phyloP scores from a whole-genome alignment of 306 rosid genomes.

The Cicer bijugum region DNA sequence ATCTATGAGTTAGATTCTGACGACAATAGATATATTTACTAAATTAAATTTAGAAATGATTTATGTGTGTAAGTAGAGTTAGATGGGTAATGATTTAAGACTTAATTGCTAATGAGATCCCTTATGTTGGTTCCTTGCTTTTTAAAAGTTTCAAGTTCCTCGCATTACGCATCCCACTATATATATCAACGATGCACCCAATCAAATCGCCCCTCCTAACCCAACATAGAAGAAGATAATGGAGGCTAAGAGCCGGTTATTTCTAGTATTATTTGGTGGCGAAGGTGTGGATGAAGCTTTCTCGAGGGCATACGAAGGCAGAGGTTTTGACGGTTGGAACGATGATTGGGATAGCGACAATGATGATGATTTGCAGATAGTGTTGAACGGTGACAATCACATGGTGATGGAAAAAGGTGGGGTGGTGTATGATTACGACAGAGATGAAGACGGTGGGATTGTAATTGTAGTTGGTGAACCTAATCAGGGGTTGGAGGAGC shows the following conservation, averaged over 20 bases:
- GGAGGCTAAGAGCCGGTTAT: slow-evolving; percentile 68
- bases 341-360: slow-evolving; percentile 96
- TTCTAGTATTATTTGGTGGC: slow-evolving; percentile 61
- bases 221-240: slow-evolving; percentile 54
- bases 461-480: slow-evolving; percentile 75
- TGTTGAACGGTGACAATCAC: slow-evolving; percentile 76
- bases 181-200: slow-evolving; percentile 48
- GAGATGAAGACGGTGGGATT: slow-evolving; percentile 73
- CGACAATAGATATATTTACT: too few species aligned
- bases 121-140: too few species aligned
- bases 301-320: slow-evolving; percentile 40
- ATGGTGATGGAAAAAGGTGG: slow-evolving; percentile 80
- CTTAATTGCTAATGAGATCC: too few species aligned
- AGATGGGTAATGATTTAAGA: too few species aligned
- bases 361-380: slow-evolving; percentile 96
- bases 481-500: slow-evolving; percentile 67
- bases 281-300: slow-evolving; percentile 39
- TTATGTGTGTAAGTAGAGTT: too few species aligned
- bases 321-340: slow-evolving; percentile 45
- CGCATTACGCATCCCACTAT: slow-evolving; percentile 37
- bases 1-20: too few species aligned
- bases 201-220: slow-evolving; percentile 50
- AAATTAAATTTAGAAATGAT: too few species aligned
- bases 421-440: slow-evolving; percentile 54
- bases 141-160: too few species aligned